phyloP scores from a whole-genome alignment of 176 grass and related monocot genomes.

The Guadua angustifolia region DNA sequence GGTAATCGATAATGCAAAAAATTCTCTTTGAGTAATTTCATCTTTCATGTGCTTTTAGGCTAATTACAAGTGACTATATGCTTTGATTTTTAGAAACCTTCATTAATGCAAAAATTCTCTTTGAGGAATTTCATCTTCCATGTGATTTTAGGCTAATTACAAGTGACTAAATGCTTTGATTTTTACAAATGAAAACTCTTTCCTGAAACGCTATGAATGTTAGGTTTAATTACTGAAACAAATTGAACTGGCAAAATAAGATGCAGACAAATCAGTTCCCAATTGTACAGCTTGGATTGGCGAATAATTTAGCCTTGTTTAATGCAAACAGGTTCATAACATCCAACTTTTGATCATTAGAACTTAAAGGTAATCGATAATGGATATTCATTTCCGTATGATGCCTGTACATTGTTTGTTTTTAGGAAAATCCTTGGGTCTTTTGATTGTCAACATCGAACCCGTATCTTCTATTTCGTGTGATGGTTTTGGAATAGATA shows the following conservation, averaged over 20 bases:
- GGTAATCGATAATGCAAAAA: background rate
- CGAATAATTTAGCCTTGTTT: slow-evolving; percentile 8
- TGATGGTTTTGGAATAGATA: background rate
- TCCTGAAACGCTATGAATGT: background rate
- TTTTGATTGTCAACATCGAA: slow-evolving; percentile 12
- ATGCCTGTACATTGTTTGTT: background rate
- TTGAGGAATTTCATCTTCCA: background rate
- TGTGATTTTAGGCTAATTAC: background rate
- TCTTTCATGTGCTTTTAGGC: slow-evolving; percentile 11
- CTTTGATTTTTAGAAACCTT: background rate
- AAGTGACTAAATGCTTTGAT: slow-evolving; percentile 1
- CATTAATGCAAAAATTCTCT: background rate
- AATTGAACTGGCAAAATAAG: slow-evolving; percentile 13
- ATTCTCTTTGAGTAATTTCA: background rate
- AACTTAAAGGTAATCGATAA: background rate
- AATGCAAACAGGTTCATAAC: slow-evolving; percentile 23
- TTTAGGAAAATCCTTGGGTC: background rate
- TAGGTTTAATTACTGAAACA: background rate
- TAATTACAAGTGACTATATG: background rate
- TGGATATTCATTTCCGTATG: background rate
- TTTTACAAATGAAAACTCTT: background rate
- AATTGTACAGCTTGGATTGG: background rate
- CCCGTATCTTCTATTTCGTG: slow-evolving; percentile 3
- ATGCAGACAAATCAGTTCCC: background rate
- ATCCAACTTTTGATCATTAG: background rate